phyloP scores from a whole-genome alignment of 2,329 filamentous ascomycete genomes.

The Ambrosiella beaveri region DNA sequence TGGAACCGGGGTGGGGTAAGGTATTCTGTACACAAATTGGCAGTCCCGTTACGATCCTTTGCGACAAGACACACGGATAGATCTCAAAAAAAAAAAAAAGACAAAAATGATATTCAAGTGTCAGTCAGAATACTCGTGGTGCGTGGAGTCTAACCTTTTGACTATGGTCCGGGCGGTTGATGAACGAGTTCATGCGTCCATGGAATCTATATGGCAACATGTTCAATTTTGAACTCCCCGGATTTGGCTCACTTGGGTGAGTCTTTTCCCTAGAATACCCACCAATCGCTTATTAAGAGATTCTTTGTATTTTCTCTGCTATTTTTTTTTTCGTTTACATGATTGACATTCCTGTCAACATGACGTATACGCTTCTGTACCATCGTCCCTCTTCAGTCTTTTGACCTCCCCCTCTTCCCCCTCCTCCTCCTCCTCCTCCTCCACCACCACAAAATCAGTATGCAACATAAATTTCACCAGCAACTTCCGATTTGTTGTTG shows the following conservation, averaged over 20 bases:
- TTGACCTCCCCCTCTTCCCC: not conserved
- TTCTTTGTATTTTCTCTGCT: not conserved
- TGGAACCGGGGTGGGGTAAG: too few species aligned
- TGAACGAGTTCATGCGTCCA: not conserved
- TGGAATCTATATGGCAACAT: not conserved
- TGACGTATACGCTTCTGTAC: not conserved
- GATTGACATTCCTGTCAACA: not conserved
- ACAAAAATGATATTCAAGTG: not conserved
- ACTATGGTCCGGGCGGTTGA: too few species aligned
- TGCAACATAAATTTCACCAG: not conserved
- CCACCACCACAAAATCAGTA: not conserved
- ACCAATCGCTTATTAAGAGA: too few species aligned
- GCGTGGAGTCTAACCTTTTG: not conserved
- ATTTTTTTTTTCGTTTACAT: not conserved
- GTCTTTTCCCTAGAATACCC: not conserved
- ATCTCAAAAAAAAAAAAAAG: not conserved
- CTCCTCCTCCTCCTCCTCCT: not conserved
- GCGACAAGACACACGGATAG: too few species aligned
- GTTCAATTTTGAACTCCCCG: not conserved
- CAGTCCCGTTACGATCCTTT: too few species aligned
- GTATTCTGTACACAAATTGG: too few species aligned
- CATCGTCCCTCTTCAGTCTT: not conserved
- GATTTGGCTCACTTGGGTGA: not conserved
- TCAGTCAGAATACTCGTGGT: not conserved
- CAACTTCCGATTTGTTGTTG: not conserved